A percentile compares a stretch with the other conserved stretches of the same genome.
These are phyloP conservation scores for Capsella bursapastoris DNA, from an alignment of 345 rosid genomes.

Conservation along the genomic window DNA sequence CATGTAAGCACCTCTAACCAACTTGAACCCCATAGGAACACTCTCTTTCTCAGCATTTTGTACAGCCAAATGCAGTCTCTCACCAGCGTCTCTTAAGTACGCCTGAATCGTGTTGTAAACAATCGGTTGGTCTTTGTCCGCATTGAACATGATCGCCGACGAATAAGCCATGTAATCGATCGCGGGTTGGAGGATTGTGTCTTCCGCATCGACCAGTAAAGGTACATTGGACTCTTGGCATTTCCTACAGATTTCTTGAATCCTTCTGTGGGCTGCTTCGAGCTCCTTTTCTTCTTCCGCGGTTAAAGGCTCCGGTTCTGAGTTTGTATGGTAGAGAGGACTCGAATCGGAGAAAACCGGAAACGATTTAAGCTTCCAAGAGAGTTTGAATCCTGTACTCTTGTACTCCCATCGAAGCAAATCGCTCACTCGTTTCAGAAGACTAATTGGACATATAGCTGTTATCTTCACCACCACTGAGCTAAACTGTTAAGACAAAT, in stretches of 20 bases:
- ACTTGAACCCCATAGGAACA: constrained; percentile 73
- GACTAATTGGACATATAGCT: constrained; percentile 72
- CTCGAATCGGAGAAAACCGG: constrained; percentile 74
- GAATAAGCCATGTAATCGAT: constrained; percentile 82
- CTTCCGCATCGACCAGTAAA: constrained; percentile 76
- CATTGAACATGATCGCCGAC: constrained; percentile 57
- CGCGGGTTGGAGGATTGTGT: constrained; percentile 76
- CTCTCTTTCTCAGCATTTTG: constrained; percentile 62
- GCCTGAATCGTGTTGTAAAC: constrained; percentile 83
- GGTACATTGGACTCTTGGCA: constrained; percentile 64
- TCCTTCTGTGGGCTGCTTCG: constrained; percentile 54
- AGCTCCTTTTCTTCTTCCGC: constrained; percentile 67
- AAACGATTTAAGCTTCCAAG: constrained; percentile 70
- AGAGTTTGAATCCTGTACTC: constrained; percentile 59
- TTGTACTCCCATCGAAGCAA: constrained; percentile 81
- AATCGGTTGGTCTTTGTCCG: constrained; percentile 48
- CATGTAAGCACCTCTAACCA: constrained; percentile 96
- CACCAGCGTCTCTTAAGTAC: constrained; percentile 79
- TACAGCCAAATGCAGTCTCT: constrained; percentile 58
- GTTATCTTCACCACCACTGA: constrained; percentile 71
- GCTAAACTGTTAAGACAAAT: constrained; percentile 60
- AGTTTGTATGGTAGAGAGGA: constrained; percentile 73
- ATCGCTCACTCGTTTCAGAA: constrained; percentile 73
- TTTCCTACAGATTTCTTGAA: constrained; percentile 58
- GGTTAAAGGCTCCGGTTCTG: constrained; percentile 65